phyloP scores from a whole-genome alignment of 139 green algal species.

The Coelastrella sp. region DNA sequence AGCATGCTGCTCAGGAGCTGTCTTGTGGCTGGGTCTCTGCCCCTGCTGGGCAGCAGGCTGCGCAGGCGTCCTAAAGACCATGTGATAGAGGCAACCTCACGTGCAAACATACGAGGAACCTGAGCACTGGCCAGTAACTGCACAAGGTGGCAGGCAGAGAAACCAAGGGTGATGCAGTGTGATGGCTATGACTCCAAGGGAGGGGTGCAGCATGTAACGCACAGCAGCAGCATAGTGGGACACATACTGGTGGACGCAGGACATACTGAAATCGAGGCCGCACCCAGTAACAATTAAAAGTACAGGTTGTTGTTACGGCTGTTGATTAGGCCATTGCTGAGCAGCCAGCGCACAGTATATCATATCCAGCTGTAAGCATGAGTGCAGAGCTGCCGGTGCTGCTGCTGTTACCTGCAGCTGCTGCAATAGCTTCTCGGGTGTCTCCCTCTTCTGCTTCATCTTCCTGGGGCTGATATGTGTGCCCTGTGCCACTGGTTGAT shows the following conservation, averaged over 20 bases:
- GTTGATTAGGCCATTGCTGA: too few relatives aligned
- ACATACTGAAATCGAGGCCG: too few relatives aligned
- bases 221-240: too few relatives aligned
- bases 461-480: background rate
- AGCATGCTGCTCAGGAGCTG: slow-evolving; percentile 6
- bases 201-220: background rate
- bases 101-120: slow-evolving; percentile 24
- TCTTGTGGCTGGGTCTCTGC: background rate
- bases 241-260: too few relatives aligned
- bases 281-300: too few relatives aligned
- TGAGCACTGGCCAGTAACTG: slow-evolving; percentile 21
- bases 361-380: too few relatives aligned
- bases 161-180: too few relatives aligned
- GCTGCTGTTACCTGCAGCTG: slow-evolving; percentile 44
- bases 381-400: too few relatives aligned
- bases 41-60: background rate
- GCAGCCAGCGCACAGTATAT: too few relatives aligned
- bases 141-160: too few relatives aligned
- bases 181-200: too few relatives aligned
- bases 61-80: slow-evolving; percentile 29
- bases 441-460: background rate
- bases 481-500: background rate
- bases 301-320: too few relatives aligned
- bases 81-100: slow-evolving; percentile 27
- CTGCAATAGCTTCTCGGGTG: slow-evolving; percentile 7